Evolutionary conservation across 2,329 filamentous ascomycete genomes (phyloP).

Genomic region (Boeremia exigua): DNA sequence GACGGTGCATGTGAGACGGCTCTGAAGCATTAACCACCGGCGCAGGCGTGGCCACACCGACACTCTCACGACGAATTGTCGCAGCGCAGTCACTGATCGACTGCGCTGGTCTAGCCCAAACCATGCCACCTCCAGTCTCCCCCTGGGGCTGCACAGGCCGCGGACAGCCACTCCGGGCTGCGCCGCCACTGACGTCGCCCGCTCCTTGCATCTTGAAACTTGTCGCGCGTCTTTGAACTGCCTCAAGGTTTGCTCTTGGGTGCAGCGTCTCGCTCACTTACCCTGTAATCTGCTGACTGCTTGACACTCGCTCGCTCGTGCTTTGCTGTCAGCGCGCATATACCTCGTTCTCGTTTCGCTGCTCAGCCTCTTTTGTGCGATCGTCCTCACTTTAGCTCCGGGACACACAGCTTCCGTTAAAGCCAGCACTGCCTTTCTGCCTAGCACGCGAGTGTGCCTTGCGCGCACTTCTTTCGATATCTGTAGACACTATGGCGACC

Average conservation of each 20-base stretch:
- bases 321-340: conserved; percentile 9
- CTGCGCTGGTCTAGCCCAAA: conserved; percentile 1
- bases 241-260: conserved; percentile 21
- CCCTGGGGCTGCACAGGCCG: conserved; percentile 3
- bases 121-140: neutral
- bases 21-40: conserved; percentile 8
- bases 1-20: conserved; percentile 1
- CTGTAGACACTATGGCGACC: conserved; percentile 24
- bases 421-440: conserved; percentile 6
- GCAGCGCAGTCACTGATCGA: neutral
- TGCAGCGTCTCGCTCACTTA: conserved; percentile 9
- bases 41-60: conserved; percentile 2
- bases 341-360: conserved; percentile 9
- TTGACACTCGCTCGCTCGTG: neutral
- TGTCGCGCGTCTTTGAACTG: conserved; percentile 16
- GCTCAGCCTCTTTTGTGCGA: conserved; percentile 19
- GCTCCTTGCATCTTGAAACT: conserved; percentile 24
- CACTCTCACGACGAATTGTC: conserved; percentile 2
- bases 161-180: conserved; percentile 16
- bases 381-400: conserved; percentile 30
- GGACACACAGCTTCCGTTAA: conserved; percentile 26
- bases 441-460: neutral
- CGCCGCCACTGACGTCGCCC: conserved; percentile 36
- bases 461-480: neutral
- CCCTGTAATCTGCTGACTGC: conserved; percentile 11